These are phyloP conservation scores for Lizanozyma gosingica DNA, from an alignment of 1,139 yeast species.

Conservation along the genomic window DNA sequence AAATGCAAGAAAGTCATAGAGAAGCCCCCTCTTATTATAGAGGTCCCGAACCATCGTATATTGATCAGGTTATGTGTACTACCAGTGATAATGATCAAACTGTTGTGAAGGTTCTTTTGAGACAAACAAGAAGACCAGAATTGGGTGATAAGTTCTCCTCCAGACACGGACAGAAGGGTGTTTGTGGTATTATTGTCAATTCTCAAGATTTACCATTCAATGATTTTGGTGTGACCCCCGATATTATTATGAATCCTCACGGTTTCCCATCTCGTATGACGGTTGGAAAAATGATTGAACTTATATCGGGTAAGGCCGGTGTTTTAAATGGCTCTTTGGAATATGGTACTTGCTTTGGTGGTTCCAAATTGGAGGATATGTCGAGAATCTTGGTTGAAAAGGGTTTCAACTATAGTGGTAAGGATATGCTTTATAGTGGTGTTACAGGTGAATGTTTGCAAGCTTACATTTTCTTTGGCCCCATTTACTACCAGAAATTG, in stretches of 20 bases:
- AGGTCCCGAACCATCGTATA: slow-evolving; percentile 92
- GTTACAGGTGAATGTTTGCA: slow-evolving; percentile 95
- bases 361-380: slow-evolving; percentile 92
- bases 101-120: slow-evolving; percentile 75
- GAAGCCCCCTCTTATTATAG: slow-evolving; percentile 89
- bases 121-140: slow-evolving; percentile 98
- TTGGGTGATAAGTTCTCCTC: slow-evolving; percentile 96
- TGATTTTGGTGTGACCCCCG: slow-evolving; percentile 85
- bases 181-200: slow-evolving; percentile 93
- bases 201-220: slow-evolving; percentile 95
- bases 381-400: slow-evolving; percentile 83
- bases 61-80: slow-evolving; percentile 97
- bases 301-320: slow-evolving; percentile 96
- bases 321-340: slow-evolving; percentile 85
- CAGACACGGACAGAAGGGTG: slow-evolving; percentile 98
- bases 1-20: slow-evolving; percentile 51
- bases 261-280: slow-evolving; percentile 99
- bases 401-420: slow-evolving; percentile 93
- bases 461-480: slow-evolving; percentile 97
- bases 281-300: slow-evolving; percentile 96
- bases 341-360: slow-evolving; percentile 98
- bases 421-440: slow-evolving; percentile 97
- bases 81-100: slow-evolving; percentile 95
- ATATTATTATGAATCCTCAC: slow-evolving; percentile 97
- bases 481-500: slow-evolving; percentile 93